Percentiles rank a stretch among this genome's conserved stretches.
Conservation (phyloP, 352 stramenopile species). For the Phytopythium oedochilum region DNA sequence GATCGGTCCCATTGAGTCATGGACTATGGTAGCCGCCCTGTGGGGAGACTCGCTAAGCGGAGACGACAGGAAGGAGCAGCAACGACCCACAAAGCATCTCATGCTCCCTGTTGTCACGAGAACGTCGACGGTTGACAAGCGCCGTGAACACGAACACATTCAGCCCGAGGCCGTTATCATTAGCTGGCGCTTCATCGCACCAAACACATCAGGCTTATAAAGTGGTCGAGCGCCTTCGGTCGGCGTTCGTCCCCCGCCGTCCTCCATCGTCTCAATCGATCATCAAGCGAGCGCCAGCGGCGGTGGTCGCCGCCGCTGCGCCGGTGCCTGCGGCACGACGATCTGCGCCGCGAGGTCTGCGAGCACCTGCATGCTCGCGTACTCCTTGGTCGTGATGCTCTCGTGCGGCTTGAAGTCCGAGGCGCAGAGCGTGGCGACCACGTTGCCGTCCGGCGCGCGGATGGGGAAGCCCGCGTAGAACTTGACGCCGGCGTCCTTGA, state of each 20-base stretch:
- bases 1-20: no score
- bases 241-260: neutral
- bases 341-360: conserved; percentile 40
- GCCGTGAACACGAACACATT: neutral
- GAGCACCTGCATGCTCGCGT: conserved; percentile 61
- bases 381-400: conserved; percentile 57
- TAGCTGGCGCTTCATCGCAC: no score
- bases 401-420: conserved; percentile 36
- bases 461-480: conserved; percentile 68
- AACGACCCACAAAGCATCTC: no score
- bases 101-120: no score
- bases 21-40: no score
- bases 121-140: neutral
- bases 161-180: neutral
- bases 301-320: neutral
- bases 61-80: no score
- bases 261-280: neutral
- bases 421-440: conserved; percentile 47
- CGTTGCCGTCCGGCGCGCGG: conserved; percentile 32
- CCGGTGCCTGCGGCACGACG: conserved; percentile 14
- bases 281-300: conserved; percentile 1
- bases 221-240: neutral
- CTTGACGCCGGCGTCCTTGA: conserved; percentile 33
- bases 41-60: no score
- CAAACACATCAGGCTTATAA: no score